Conservation (phyloP, 257 asterid genomes). For the Capsicum chinense region DNA sequence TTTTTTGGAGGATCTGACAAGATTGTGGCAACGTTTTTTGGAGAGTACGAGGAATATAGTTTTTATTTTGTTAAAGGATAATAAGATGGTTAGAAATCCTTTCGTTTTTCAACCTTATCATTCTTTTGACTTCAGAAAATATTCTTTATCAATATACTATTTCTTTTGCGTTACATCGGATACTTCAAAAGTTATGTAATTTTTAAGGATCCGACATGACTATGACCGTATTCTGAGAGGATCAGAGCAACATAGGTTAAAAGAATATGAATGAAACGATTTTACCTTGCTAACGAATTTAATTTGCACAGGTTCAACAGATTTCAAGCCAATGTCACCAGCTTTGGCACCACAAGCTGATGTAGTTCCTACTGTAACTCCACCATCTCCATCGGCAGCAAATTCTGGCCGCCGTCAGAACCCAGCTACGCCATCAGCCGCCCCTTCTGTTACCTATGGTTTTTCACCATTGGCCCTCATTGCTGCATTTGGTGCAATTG, state of each 20-base stretch:
- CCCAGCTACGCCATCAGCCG: conserved; percentile 41
- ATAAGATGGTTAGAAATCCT: neutral
- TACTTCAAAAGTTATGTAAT: neutral
- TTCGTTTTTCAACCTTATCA: neutral
- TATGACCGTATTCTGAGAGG: neutral
- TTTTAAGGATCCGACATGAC: neutral
- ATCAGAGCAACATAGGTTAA: neutral
- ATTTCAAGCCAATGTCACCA: conserved; percentile 37
- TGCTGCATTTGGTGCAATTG: conserved; percentile 37
- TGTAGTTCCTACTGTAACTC: conserved; percentile 32
- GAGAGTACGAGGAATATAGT: neutral
- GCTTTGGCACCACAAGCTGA: conserved; percentile 39
- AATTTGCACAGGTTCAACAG: conserved; percentile 28
- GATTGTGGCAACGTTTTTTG: neutral
- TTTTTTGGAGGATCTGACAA: neutral
- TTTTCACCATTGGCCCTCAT: conserved; percentile 37
- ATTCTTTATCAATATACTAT: no score
- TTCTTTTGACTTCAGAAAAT: neutral
- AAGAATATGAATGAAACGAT: neutral
- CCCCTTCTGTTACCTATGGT: conserved; percentile 31
- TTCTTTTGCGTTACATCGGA: neutral
- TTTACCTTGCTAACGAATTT: neutral
- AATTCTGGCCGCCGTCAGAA: conserved; percentile 33
- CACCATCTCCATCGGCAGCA: neutral
- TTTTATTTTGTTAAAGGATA: neutral